Base-by-base conservation (phyloP, 352 stramenopile species). In the Phytopythium vexans region DNA sequence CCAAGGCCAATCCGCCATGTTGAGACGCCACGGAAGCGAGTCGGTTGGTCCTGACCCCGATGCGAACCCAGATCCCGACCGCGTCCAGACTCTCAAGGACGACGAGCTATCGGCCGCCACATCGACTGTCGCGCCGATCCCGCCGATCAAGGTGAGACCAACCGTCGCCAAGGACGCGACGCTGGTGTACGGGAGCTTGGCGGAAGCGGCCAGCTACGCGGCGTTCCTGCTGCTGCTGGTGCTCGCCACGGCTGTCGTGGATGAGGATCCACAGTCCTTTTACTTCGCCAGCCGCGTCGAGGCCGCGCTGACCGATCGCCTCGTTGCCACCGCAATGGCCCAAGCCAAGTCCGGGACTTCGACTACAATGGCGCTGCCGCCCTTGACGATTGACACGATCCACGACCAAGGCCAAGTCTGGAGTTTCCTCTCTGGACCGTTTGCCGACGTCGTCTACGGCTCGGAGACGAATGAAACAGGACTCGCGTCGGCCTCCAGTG, bases 251-350 rank as follows among this genome's bases (percentile, higher is more conserved):
- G 71, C 56, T 0, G 63, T 84, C 36, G 50, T 88, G 14, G 74
- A 74, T 21, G 64, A 75, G 21, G 60, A 72, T 49, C 64, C 66
- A 15, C 60, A 82, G 32, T 63, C 62, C 2, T 91, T 88, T 49
- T 91, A 81, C 70, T 89, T 88, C 52, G 62, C 73, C 9, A 76
- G 86, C 43, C 74, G 75, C 49, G 56, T 89, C 4, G 69, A 69
- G 34, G 65, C 52, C 5, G 73, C 76, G 10, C 49, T 91, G 8
- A 53, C 77, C 7, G 68, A 75, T 3, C 71, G 78, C 14, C 61
- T 67, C 27, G 89, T 89, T 55, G 66, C 68, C 31, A 58, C 74
- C 5, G 48, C 65, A 6, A 62, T 57, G 42, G 52, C 47, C 11
- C 34, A 41, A 11, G 52, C 41, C 2, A 35, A 54, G 11, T 54